Evolutionary conservation across 2,329 filamentous ascomycete genomes (phyloP).

Genomic region (Pyrenochaeta sp.): DNA sequence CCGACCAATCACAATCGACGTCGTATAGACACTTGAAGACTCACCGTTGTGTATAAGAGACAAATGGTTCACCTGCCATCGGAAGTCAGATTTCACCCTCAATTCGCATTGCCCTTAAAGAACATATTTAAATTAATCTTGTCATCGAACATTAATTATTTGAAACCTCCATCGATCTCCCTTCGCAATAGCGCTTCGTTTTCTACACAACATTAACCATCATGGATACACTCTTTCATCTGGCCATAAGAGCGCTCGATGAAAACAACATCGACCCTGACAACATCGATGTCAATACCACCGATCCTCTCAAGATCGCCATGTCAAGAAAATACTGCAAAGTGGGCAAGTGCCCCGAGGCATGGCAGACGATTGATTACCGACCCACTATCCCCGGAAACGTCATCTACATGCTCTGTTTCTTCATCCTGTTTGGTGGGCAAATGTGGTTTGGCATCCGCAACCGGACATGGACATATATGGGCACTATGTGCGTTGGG

Average conservation of each 20-base stretch:
- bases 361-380: slow-evolving; percentile 60
- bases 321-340: slow-evolving; percentile 33
- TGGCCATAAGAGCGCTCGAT: slow-evolving; percentile 13
- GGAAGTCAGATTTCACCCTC: neutral
- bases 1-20: slow-evolving; percentile 11
- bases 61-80: neutral
- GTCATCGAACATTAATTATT: neutral
- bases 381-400: slow-evolving; percentile 61
- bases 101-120: neutral
- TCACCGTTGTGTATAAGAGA: slow-evolving; percentile 12
- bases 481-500: slow-evolving; percentile 56
- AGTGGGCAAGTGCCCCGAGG: slow-evolving; percentile 55
- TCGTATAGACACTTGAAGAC: neutral
- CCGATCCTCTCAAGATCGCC: slow-evolving; percentile 21
- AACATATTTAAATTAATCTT: neutral
- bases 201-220: neutral
- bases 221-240: slow-evolving; percentile 12
- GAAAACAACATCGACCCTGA: slow-evolving; percentile 31
- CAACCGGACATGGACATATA: slow-evolving; percentile 63
- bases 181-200: neutral
- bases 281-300: slow-evolving; percentile 28
- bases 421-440: slow-evolving; percentile 55
- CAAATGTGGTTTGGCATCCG: slow-evolving; percentile 60
- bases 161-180: neutral
- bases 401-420: slow-evolving; percentile 59